phyloP scores from a whole-genome alignment of 129 eudicot species.

The Helichrysum umbraculigerum region DNA sequence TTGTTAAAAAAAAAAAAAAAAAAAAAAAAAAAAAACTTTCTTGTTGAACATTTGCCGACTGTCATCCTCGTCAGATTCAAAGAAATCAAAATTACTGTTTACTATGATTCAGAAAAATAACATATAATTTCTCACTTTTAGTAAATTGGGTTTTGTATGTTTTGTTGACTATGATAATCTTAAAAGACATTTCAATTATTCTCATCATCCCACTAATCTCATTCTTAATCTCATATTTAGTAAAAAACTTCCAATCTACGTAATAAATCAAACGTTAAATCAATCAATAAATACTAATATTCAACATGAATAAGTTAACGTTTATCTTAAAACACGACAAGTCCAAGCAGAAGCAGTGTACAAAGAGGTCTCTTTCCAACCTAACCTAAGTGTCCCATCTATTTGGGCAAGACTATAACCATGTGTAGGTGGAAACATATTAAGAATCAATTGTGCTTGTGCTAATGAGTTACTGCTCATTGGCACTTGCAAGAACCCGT shows the following conservation, averaged over 20 bases:
- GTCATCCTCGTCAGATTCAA: no score
- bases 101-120: not conserved
- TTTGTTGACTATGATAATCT: not conserved
- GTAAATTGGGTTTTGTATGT: no score
- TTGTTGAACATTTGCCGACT: no score
- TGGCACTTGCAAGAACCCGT: slow-evolving; percentile 63
- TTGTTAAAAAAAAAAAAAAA: no score
- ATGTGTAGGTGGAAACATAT: slow-evolving; percentile 62
- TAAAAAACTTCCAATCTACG: slow-evolving; percentile 11
- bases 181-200: not conserved
- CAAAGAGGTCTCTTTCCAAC: slow-evolving; percentile 85
- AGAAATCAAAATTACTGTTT: not conserved
- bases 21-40: no score
- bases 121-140: no score
- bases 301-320: slow-evolving; percentile 14
- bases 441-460: slow-evolving; percentile 76
- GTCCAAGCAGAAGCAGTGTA: slow-evolving; percentile 90
- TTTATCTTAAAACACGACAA: slow-evolving; percentile 47
- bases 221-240: not conserved
- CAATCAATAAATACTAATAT: slow-evolving; percentile 2
- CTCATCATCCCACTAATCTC: not conserved
- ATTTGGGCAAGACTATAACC: slow-evolving; percentile 65
- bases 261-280: slow-evolving; percentile 13
- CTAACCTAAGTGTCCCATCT: slow-evolving; percentile 68
- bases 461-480: slow-evolving; percentile 80